phyloP scores from a whole-genome alignment of 2,329 filamentous ascomycete genomes.

The Didymella glomerata region DNA sequence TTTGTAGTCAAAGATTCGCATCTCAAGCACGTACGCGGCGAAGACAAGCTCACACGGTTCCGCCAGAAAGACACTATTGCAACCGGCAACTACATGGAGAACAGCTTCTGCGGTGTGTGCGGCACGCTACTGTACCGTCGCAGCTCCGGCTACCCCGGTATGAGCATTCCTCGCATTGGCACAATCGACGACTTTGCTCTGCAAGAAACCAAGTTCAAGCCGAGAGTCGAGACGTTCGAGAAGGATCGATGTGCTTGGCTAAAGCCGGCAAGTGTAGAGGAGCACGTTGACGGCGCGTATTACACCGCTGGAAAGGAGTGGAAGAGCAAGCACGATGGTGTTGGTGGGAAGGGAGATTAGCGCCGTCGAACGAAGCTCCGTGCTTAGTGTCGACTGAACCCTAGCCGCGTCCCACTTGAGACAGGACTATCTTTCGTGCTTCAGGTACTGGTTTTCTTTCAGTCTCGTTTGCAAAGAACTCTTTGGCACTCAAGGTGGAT shows the following conservation, averaged over 20 bases:
- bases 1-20: constrained; percentile 60
- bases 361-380: neutral
- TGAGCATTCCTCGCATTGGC: constrained; percentile 62
- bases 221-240: constrained; percentile 62
- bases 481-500: too few relatives aligned
- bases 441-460: too few relatives aligned
- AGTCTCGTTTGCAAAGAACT: too few relatives aligned
- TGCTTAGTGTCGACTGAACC: too few relatives aligned
- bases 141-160: constrained; percentile 55
- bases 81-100: constrained; percentile 61
- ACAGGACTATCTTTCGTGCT: too few relatives aligned
- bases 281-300: constrained; percentile 23
- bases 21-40: constrained; percentile 61
- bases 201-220: constrained; percentile 65
- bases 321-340: constrained; percentile 25
- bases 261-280: constrained; percentile 17
- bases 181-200: constrained; percentile 69
- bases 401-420: too few relatives aligned
- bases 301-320: constrained; percentile 24
- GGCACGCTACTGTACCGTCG: constrained; percentile 69
- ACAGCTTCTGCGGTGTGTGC: constrained; percentile 68
- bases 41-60: constrained; percentile 59
- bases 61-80: constrained; percentile 53
- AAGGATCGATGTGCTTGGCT: constrained; percentile 63
- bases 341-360: constrained; percentile 13